A percentile compares a stretch with the other conserved stretches of the same genome.
These are phyloP conservation scores for Francoa sonchifolia DNA, from an alignment of 441 rosid species.

Conservation along the genomic window DNA sequence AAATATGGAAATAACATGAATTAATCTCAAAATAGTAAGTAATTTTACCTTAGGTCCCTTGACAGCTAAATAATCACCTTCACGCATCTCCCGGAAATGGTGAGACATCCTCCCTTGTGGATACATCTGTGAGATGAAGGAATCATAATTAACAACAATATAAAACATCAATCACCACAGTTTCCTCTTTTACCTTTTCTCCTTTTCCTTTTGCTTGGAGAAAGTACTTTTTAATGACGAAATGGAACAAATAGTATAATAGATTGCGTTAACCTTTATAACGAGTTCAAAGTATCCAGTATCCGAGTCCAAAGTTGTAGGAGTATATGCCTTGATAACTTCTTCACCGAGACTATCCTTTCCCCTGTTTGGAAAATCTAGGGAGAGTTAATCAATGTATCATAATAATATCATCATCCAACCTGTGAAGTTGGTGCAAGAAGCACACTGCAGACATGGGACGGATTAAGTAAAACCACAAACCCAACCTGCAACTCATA, in stretches of 20 bases:
- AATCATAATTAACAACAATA: not conserved
- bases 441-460: not conserved
- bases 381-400: not conserved
- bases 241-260: not conserved
- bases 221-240: not conserved
- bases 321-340: constrained; percentile 22
- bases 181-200: no score
- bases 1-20: not conserved
- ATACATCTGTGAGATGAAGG: constrained; percentile 31
- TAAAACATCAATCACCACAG: no score
- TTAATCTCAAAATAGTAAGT: constrained; percentile 2
- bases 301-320: constrained; percentile 28
- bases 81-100: constrained; percentile 34
- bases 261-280: constrained; percentile 16
- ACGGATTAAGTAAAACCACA: not conserved
- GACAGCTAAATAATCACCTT: constrained; percentile 33
- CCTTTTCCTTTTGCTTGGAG: no score
- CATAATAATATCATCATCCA: not conserved
- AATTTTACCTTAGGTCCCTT: constrained; percentile 41
- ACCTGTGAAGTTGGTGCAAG: not conserved
- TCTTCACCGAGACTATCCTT: constrained; percentile 20
- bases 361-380: constrained; percentile 15
- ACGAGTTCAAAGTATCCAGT: constrained; percentile 27
- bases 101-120: constrained; percentile 50
- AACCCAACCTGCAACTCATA: constrained; percentile 35